Evolutionary conservation across 176 grass and related monocot species (phyloP), one percentile per base, ranked within the genome.

Genomic region (Dendrocalamus sinicus): DNA sequence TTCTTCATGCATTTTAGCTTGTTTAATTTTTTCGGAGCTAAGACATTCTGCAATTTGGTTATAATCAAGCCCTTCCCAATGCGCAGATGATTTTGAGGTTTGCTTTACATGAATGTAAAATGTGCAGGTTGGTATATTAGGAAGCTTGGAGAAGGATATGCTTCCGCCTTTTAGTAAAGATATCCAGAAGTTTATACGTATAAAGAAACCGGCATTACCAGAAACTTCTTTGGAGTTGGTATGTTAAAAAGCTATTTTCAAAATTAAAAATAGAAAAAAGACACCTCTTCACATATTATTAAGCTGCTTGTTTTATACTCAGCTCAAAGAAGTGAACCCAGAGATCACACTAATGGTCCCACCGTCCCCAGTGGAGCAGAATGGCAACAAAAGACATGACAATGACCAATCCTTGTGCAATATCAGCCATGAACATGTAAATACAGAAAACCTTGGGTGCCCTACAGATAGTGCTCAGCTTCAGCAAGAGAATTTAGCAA

Each of bases 141-240:
- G 84, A 60, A 79, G 41, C n/a, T 79, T 90, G 37, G 46, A 91
- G 57, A 88, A 73, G 78, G 71, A 77, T 67, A 85, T 52, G 77
- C 71, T 91, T 84, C 39, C 0, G 4, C 59, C 58, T 30, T 90
- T 90, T 84, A 59, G 46, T 40, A 46, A 83, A 72, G 84, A 91
- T 65, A 71, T 88, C 67, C 55, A 73, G n/a, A 80, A 73, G 11
- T 82, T 73, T 28, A 78, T 91, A 70, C 7, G 63, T 19, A 65
- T 71, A 16, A 91, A 88, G 72, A 82, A 81, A 85, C 24, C 26
- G 48, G 46, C 77, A 55, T 81, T 82, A 73, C 82, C 55, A 32
- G 77, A 82, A 85, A 85, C 82, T 88, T 91, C 77, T 58, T 80
- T 91, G 81, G 70, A 91, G 72, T 45, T 91, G 86, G 90, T 91